Evolutionary conservation across 306 rosid species (phyloP), one percentile per base, ranked within the genome.

Genomic region (Sindora glabra): DNA sequence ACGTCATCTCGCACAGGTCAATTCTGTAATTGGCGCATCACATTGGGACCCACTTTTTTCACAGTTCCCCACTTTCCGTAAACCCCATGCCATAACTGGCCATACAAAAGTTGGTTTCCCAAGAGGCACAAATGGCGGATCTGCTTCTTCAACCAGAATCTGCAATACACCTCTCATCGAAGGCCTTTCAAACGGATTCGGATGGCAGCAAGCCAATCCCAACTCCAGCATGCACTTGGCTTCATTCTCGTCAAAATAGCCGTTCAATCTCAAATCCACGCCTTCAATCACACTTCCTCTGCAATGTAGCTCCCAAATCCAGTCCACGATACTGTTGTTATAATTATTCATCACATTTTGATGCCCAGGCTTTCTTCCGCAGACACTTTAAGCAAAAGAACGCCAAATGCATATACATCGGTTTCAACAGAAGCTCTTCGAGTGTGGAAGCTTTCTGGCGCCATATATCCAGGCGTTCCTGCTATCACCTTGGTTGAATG

Each of bases 391-490:
- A 67, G 27, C 6, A 81, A 36, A 12, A 81, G 73, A 25, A 81
- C 76, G 1, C 83, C 83, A 54, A 74, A 70, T 3, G 83, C 75
- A 41, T 77, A 81, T 1, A 81, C 66, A 37, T 81, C 86, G 3
- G 82, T 80, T 46, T 76, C 80, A 8, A 77, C 67, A 2, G 82
- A 65, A 1, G 80, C 83, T 49, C 86, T 33, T 5, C 70, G 59
- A 1, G 50, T 67, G 29, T 73, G 77, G 48, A 81, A 81, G 1
- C 69, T 73, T 48, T 77, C 86, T 22, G 80, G 86, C 7, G 86
- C 80, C 86, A 81, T 81, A 22, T 81, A 77, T 8, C 78, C 86
- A 1, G 62, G 80, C 0, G 86, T 81, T 29, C 86, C 86, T 5
- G 86, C 83, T n/a, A 81, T 70, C 26, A 46, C 78, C 23, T 30